Conservation (phyloP, 2,329 filamentous ascomycete species). For the Tolypocladium capitatum region DNA sequence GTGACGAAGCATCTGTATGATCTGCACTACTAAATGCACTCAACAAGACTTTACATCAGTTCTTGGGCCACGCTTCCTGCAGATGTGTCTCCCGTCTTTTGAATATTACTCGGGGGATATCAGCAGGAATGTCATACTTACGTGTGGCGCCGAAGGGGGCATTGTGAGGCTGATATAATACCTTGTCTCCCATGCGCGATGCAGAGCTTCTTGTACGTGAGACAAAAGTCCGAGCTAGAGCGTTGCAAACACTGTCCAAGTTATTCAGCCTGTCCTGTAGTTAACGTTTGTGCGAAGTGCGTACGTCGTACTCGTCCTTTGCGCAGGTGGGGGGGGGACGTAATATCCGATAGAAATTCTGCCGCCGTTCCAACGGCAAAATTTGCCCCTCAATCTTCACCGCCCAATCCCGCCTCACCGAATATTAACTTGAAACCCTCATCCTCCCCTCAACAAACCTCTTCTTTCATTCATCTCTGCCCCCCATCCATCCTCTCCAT, state of each 20-base stretch:
- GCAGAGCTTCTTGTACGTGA: background rate
- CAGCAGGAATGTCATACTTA: background rate
- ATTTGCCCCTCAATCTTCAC: slow-evolving; percentile 5
- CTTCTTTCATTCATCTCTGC: slow-evolving; percentile 6
- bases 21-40: background rate
- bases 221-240: background rate
- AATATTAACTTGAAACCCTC: slow-evolving; percentile 10
- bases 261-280: background rate
- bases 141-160: background rate
- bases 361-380: slow-evolving; percentile 1
- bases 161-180: background rate
- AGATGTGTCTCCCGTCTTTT: background rate
- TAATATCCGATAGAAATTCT: too few species aligned
- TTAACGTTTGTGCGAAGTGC: background rate
- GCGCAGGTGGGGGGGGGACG: too few species aligned
- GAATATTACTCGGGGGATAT: too few species aligned
- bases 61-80: background rate
- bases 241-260: background rate
- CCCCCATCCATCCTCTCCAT: slow-evolving; percentile 6
- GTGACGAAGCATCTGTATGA: background rate
- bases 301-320: too few species aligned
- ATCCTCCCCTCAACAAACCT: slow-evolving; percentile 8
- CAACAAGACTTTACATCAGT: background rate
- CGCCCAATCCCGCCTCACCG: slow-evolving; percentile 5
- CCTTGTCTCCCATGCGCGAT: background rate